Conservation (phyloP, 768 basidiomycete species). For the Mycena rebaudengoi region DNA sequence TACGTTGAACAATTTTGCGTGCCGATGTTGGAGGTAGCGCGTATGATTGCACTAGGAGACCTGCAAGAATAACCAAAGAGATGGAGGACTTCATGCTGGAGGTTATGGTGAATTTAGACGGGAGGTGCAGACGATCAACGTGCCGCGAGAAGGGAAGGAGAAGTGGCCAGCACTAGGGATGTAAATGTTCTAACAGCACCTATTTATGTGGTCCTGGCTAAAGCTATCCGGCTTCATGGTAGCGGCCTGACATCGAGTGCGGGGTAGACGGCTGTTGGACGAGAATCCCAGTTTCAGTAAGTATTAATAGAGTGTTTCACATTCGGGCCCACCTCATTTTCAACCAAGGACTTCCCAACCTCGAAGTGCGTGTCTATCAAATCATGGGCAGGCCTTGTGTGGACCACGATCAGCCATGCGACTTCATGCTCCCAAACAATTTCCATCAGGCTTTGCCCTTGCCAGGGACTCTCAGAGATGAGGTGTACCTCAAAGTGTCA, state of each 20-base stretch:
- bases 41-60: neutral
- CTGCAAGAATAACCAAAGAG: neutral
- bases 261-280: too few relatives aligned
- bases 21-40: neutral
- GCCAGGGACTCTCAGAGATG: too few relatives aligned
- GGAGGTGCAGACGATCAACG: neutral
- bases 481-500: too few relatives aligned
- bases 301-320: too few relatives aligned
- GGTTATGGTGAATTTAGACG: neutral
- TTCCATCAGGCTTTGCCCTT: too few relatives aligned
- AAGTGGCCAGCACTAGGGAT: slow-evolving; percentile 1
- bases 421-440: too few relatives aligned
- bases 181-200: neutral
- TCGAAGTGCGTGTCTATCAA: too few relatives aligned
- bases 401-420: too few relatives aligned
- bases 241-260: neutral
- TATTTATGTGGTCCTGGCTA: neutral
- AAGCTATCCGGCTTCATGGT: neutral
- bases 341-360: too few relatives aligned
- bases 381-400: too few relatives aligned
- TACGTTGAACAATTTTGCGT: neutral
- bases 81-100: neutral
- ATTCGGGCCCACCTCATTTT: too few relatives aligned
- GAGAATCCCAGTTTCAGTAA: too few relatives aligned
- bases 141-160: neutral